phyloP scores from a whole-genome alignment of 352 stramenopile species.

The Globisporangium cederbergense region DNA sequence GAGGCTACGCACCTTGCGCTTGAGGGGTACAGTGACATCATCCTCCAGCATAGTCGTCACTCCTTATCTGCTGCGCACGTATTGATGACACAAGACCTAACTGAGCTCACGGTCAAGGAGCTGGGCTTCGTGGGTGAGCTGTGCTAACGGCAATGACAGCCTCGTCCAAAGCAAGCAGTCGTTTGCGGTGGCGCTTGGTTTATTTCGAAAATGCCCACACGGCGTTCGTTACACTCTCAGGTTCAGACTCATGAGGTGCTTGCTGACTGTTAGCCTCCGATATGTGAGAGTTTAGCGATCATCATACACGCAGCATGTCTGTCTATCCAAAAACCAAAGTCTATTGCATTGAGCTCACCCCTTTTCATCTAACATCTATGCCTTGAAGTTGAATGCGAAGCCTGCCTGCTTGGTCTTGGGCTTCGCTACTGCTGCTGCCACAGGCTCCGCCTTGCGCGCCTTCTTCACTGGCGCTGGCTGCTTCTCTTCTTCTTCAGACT shows the following conservation, averaged over 20 bases:
- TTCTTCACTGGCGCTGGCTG: slow-evolving; percentile 7
- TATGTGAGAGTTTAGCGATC: neutral
- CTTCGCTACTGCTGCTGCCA: neutral
- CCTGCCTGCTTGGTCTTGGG: slow-evolving; percentile 15
- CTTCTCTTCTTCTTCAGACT: slow-evolving; percentile 7
- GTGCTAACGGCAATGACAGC: neutral
- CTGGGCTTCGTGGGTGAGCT: neutral
- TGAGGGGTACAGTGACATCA: slow-evolving; percentile 36
- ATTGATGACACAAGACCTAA: neutral
- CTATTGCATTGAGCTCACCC: neutral
- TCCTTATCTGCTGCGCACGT: neutral
- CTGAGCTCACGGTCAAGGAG: neutral
- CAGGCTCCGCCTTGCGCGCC: neutral
- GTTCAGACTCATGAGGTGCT: neutral
- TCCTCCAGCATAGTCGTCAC: slow-evolving; percentile 6
- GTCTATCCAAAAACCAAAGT: neutral
- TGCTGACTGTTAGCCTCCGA: no score
- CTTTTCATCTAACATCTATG: slow-evolving; percentile 9
- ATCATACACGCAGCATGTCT: neutral
- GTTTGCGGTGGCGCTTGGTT: neutral
- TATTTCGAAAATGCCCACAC: neutral
- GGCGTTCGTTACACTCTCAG: neutral
- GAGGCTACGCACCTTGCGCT: slow-evolving; percentile 57
- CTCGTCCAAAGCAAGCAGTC: neutral
- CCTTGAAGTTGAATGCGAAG: slow-evolving; percentile 46